Evolutionary conservation across 768 basidiomycete genomes (phyloP).

Genomic region (Mycena rebaudengoi): DNA sequence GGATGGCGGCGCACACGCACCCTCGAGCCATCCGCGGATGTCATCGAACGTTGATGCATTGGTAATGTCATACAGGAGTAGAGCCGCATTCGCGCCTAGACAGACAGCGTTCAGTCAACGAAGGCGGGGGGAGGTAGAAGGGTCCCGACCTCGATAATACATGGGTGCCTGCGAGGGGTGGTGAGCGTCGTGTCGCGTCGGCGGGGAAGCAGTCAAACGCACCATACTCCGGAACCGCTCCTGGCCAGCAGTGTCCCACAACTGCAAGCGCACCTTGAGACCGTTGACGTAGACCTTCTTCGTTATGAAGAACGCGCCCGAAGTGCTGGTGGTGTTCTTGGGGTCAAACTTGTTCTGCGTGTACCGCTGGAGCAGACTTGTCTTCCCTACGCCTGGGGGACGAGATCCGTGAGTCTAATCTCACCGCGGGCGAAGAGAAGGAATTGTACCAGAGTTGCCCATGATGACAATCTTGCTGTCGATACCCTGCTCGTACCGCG

Average conservation of each 20-base stretch:
- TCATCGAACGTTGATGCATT: slow-evolving; percentile 89
- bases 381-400: slow-evolving; percentile 85
- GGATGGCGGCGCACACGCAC: slow-evolving; percentile 49
- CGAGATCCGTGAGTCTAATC: neutral
- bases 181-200: too few species aligned
- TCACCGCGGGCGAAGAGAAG: slow-evolving; percentile 11
- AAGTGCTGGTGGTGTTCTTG: slow-evolving; percentile 88
- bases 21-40: slow-evolving; percentile 91
- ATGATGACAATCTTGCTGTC: slow-evolving; percentile 97
- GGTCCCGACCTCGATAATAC: slow-evolving; percentile 80
- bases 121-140: slow-evolving; percentile 28
- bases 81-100: slow-evolving; percentile 88
- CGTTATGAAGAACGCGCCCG: slow-evolving; percentile 92
- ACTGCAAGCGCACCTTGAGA: slow-evolving; percentile 84
- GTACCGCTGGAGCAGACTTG: slow-evolving; percentile 89
- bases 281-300: slow-evolving; percentile 91
- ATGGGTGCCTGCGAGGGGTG: slow-evolving; percentile 77
- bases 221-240: slow-evolving; percentile 94
- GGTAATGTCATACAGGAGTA: slow-evolving; percentile 95
- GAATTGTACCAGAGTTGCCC: slow-evolving; percentile 76
- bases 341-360: slow-evolving; percentile 91
- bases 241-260: slow-evolving; percentile 96
- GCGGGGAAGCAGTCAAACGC: too few species aligned
- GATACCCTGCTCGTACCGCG: slow-evolving; percentile 83
- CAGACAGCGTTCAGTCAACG: slow-evolving; percentile 17